Percentiles rank a stretch among this genome's conserved stretches.
Conservation (phyloP, 345 rosid genomes). For the Iberis pinnata region DNA sequence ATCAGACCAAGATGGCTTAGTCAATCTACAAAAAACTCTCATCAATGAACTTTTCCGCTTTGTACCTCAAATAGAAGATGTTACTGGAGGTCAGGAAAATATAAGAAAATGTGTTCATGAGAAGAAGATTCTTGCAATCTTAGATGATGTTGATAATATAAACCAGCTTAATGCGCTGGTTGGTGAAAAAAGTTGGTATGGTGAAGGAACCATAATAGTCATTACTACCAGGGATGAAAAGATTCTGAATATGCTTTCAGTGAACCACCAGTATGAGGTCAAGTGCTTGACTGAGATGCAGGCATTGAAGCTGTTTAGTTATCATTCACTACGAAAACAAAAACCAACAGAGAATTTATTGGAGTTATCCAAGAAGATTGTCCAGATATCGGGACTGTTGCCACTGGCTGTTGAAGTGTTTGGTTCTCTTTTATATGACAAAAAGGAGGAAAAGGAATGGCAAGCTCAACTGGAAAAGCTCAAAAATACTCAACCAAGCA, state of each 20-base stretch:
- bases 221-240: constrained; percentile 50
- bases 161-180: constrained; percentile 40
- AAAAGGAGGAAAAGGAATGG: constrained; percentile 45
- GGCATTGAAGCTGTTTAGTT: constrained; percentile 49
- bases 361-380: constrained; percentile 36
- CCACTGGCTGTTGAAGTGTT: constrained; percentile 80
- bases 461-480: constrained; percentile 41
- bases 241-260: constrained; percentile 28
- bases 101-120: constrained; percentile 27
- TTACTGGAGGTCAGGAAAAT: constrained; percentile 15
- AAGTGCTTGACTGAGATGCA: constrained; percentile 28
- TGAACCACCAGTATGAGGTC: constrained; percentile 41
- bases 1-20: constrained; percentile 19
- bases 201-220: constrained; percentile 45
- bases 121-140: constrained; percentile 37
- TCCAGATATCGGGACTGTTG: constrained; percentile 37
- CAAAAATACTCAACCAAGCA: constrained; percentile 14
- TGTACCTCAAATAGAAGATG: constrained; percentile 3
- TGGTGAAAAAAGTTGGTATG: constrained; percentile 41
- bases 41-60: constrained; percentile 24
- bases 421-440: constrained; percentile 50
- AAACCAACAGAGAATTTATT: constrained; percentile 32
- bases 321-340: constrained; percentile 51
- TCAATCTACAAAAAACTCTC: constrained; percentile 37
- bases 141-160: constrained; percentile 51